phyloP scores from a whole-genome alignment of 2,329 filamentous ascomycete species.

The Stachybotrys echinatus region DNA sequence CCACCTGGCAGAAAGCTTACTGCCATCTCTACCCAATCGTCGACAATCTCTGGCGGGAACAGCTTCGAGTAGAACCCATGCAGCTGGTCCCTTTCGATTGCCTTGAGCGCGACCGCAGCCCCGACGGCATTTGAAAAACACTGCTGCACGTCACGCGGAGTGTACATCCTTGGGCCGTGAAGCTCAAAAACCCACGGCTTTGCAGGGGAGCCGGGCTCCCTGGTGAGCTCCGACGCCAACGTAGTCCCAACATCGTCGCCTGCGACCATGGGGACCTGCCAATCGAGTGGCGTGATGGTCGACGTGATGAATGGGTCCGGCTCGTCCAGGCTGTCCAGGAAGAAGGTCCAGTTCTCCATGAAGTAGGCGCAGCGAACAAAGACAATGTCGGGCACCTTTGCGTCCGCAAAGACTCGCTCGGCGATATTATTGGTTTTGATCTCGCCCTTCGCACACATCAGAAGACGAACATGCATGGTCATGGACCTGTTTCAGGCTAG shows the following conservation, averaged over 20 bases:
- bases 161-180: constrained; percentile 21
- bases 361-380: constrained; percentile 29
- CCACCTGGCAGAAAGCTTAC: constrained; percentile 21
- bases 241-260: constrained; percentile 15
- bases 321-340: constrained; percentile 17
- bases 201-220: constrained; percentile 7
- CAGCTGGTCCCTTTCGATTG: constrained; percentile 18
- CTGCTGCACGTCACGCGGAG: constrained; percentile 19
- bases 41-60: constrained; percentile 15
- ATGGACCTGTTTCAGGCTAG: not conserved
- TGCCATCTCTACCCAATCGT: constrained; percentile 23
- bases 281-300: constrained; percentile 25
- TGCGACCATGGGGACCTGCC: constrained; percentile 24
- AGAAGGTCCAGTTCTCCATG: constrained; percentile 31
- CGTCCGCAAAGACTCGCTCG: constrained; percentile 15
- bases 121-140: constrained; percentile 20
- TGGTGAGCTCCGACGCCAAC: constrained; percentile 18
- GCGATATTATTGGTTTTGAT: constrained; percentile 28
- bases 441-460: constrained; percentile 22
- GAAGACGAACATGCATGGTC: no score
- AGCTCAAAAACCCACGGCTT: constrained; percentile 25
- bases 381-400: constrained; percentile 16
- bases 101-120: constrained; percentile 17
- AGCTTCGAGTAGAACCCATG: constrained; percentile 11
- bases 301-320: constrained; percentile 24